Conservation (phyloP, 768 basidiomycete species). For the Russula dissimulans region DNA sequence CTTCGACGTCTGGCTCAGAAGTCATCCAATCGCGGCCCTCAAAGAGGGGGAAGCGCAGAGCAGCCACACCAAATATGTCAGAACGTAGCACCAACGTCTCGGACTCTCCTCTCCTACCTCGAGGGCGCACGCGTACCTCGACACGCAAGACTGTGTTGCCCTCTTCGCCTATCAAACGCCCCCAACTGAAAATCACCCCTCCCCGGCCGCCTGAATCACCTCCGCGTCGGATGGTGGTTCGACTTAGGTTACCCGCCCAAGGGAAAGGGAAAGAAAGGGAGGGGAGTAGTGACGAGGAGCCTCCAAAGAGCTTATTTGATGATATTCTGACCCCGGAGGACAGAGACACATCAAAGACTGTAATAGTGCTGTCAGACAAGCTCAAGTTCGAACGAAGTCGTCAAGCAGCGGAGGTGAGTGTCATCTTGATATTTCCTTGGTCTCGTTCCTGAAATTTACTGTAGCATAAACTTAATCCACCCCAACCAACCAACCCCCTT, state of each 20-base stretch:
- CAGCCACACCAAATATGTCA: conserved; percentile 23
- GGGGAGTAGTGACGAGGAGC: conserved; percentile 40
- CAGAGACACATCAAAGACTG: conserved; percentile 63
- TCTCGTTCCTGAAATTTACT: background rate
- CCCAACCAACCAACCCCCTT: conserved; percentile 43
- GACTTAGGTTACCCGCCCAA: conserved; percentile 48
- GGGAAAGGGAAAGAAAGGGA: conserved; percentile 64
- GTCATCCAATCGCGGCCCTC: conserved; percentile 16
- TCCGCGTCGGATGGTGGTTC: conserved; percentile 35
- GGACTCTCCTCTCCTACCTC: conserved; percentile 16
- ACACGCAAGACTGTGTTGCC: conserved; percentile 2
- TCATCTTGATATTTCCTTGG: conserved; percentile 4
- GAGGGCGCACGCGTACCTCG: conserved; percentile 11
- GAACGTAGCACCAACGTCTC: conserved; percentile 26
- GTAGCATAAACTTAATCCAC: conserved; percentile 13
- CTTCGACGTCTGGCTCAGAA: conserved; percentile 33
- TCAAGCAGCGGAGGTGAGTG: conserved; percentile 61
- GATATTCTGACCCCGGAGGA: conserved; percentile 64
- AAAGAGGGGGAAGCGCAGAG: conserved; percentile 25
- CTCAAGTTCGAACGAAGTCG: conserved; percentile 65
- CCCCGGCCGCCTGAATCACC: conserved; percentile 22
- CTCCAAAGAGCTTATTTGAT: conserved; percentile 64
- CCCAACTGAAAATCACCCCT: conserved; percentile 23
- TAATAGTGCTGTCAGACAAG: conserved; percentile 52
- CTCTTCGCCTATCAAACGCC: conserved; percentile 11